Conservation (phyloP, 192 early-diverging fungal species). For the Dissophora ornata region DNA sequence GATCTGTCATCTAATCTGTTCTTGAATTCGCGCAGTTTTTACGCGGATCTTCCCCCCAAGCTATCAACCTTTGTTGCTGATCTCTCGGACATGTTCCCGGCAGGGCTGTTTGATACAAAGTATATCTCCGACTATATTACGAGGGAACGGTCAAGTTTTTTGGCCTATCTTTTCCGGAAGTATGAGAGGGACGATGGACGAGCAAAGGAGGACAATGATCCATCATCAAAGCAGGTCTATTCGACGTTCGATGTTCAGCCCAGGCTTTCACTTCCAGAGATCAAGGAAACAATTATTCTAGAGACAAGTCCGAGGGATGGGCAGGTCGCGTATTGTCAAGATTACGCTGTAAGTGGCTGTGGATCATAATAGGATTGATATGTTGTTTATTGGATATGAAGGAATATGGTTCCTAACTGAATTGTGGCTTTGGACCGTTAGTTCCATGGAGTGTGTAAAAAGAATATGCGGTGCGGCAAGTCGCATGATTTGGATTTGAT, state of each 20-base stretch:
- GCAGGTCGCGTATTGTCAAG: conserved; percentile 63
- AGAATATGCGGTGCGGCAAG: conserved; percentile 71
- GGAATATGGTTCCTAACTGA: no score
- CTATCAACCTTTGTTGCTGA: conserved; percentile 82
- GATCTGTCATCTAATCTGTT: no score
- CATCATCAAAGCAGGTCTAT: background rate
- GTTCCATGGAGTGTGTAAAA: conserved; percentile 83
- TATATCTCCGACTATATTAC: conserved; percentile 78
- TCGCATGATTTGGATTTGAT: conserved; percentile 92
- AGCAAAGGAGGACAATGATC: background rate
- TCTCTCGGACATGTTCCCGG: conserved; percentile 84
- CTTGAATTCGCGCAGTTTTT: conserved; percentile 65
- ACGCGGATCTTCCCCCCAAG: conserved; percentile 77
- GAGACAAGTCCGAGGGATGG: background rate
- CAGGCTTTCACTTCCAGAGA: conserved; percentile 9
- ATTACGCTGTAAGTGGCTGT: conserved; percentile 83
- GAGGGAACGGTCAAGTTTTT: conserved; percentile 69
- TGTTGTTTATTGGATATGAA: no score
- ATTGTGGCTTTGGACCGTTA: conserved; percentile 40
- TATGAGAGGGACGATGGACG: conserved; percentile 49
- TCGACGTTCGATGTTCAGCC: conserved; percentile 36
- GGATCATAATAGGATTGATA: no score
- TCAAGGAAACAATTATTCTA: background rate
- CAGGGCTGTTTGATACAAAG: conserved; percentile 95
- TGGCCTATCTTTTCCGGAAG: conserved; percentile 78